Percentiles rank a stretch among this genome's conserved stretches.
These are phyloP conservation scores for Colletotrichum paranaense DNA, from an alignment of 2,329 filamentous ascomycete species.

Conservation along the genomic window DNA sequence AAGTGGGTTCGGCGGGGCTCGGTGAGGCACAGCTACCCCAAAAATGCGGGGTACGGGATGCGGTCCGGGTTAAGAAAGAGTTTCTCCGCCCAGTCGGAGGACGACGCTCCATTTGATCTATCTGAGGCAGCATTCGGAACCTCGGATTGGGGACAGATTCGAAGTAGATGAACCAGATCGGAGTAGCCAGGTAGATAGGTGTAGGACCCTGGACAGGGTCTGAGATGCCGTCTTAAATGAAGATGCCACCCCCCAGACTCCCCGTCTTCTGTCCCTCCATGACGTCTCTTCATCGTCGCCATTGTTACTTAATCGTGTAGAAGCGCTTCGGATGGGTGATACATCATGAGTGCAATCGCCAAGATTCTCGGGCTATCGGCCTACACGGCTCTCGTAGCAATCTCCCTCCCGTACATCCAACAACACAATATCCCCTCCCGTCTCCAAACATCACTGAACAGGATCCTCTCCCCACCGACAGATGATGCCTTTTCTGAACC, in stretches of 20 bases:
- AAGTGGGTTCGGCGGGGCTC: background rate
- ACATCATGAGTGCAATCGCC: constrained; percentile 12
- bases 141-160: background rate
- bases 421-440: background rate
- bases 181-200: no score
- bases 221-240: background rate
- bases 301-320: background rate
- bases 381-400: constrained; percentile 28
- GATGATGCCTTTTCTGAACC: no score
- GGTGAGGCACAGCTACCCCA: background rate
- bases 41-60: background rate
- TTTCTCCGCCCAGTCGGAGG: constrained; percentile 31
- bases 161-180: no score
- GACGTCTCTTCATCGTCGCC: background rate
- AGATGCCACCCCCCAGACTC: background rate
- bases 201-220: background rate
- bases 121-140: constrained; percentile 12
- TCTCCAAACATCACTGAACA: background rate
- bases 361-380: constrained; percentile 24
- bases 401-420: constrained; percentile 24
- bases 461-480: background rate
- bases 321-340: background rate
- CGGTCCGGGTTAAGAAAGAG: background rate
- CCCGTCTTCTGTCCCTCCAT: background rate
- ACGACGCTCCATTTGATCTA: constrained; percentile 33